Base-by-base conservation (phyloP, 2,329 filamentous ascomycete species). In the Aspergillus costaricaensis region DNA sequence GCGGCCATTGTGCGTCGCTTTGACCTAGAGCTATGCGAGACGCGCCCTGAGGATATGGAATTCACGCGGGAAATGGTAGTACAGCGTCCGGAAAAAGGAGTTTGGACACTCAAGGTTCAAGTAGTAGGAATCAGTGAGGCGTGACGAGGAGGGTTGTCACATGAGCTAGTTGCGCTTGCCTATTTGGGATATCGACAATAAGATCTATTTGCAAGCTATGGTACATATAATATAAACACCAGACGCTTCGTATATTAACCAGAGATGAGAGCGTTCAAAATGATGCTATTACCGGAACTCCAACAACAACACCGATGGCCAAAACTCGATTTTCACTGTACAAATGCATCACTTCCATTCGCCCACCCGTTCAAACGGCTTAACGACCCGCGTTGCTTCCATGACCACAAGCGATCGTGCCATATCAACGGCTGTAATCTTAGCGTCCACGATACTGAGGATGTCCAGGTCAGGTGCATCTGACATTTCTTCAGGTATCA, bases 371-470 rank as follows among this genome's bases (percentile, higher is more conserved):
- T 74, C 62, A 60, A 74, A 77, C 10, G 66, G 60, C 59, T 69
- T 74, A 6, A 76, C 61, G 39, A 75, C 65, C 38, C 64, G 41
- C 27, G 67, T 70, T n/a, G 70, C 70, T 52, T 77, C 72, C 71
- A 77, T 68, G 30, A 66, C 63, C 30, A 77, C 74, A 23, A 74
- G 44, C 50, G 67, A 51, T 9, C 60, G 65, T 3, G 72, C 68
- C 66, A 77, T 65, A 68, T 77, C 72, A 12, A 77, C 70, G 14
- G 64, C 65, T 0, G 64, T 67, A 23, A 77, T 73, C 54, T 67
- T 72, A 2, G 74, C 75, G 55, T 77, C 72, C 38, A 77, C 74
- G 4, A 72, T 55, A 25, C 70, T 70, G 36, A 76, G 69, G 6
- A 74, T 62, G 51, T 72, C 70, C 48, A 74, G 59, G 17, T 55